These are phyloP conservation scores for Clathrus columnatus DNA, from an alignment of 768 basidiomycete genomes.

Conservation along the genomic window DNA sequence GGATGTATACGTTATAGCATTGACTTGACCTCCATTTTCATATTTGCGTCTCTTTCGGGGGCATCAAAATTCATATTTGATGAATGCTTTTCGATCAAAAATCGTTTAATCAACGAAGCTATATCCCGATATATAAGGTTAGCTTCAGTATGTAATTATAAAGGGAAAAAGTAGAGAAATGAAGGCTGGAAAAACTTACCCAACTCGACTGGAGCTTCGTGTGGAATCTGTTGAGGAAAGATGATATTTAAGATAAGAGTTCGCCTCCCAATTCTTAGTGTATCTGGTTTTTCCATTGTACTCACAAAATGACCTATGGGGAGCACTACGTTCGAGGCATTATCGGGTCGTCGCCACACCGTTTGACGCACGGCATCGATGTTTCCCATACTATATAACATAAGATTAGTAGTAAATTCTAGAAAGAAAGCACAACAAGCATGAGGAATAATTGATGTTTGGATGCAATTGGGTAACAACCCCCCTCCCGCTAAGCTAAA, in stretches of 20 bases:
- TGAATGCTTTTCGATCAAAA: too few relatives aligned
- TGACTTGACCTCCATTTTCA: too few relatives aligned
- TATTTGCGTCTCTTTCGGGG: too few relatives aligned
- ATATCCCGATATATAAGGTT: too few relatives aligned
- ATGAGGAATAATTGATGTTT: background rate
- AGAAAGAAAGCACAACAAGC: background rate
- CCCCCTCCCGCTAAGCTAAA: too few relatives aligned
- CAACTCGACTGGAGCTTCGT: slow-evolving; percentile 22
- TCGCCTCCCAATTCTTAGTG: background rate
- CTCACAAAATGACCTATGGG: slow-evolving; percentile 24
- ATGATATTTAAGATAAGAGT: background rate
- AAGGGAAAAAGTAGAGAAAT: too few relatives aligned
- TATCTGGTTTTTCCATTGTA: background rate
- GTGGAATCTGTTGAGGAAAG: slow-evolving; percentile 18
- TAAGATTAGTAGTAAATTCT: background rate
- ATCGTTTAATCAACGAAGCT: too few relatives aligned
- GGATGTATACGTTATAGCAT: too few relatives aligned
- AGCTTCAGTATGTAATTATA: too few relatives aligned
- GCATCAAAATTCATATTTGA: too few relatives aligned
- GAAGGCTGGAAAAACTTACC: too few relatives aligned
- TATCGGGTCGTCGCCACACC: slow-evolving; percentile 27
- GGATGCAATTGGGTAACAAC: too few relatives aligned
- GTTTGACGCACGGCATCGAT: slow-evolving; percentile 11
- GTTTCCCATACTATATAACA: slow-evolving; percentile 7
- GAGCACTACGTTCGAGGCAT: slow-evolving; percentile 26